Evolutionary conservation across 2,329 filamentous ascomycete genomes (phyloP).

Genomic region (Alternaria consortialis): DNA sequence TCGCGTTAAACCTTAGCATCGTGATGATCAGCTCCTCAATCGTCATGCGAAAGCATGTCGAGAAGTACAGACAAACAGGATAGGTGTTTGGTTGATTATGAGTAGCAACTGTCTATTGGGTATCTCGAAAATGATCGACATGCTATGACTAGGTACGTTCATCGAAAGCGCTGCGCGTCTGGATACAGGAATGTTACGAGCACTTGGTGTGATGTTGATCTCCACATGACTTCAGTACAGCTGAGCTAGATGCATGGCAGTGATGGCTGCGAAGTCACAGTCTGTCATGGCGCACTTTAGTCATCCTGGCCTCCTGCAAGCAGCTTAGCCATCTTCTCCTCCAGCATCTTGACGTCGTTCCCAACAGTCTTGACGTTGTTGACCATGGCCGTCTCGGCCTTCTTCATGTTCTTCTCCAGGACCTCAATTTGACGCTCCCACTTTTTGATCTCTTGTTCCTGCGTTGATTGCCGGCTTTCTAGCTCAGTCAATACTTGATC

Average conservation of each 20-base stretch:
- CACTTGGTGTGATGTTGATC: neutral
- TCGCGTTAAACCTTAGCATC: slow-evolving; percentile 8
- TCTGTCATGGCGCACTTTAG: neutral
- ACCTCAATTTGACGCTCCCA: slow-evolving; percentile 85
- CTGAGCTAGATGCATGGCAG: neutral
- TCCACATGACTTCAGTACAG: slow-evolving; percentile 1
- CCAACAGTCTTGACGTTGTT: slow-evolving; percentile 87
- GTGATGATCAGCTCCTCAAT: neutral
- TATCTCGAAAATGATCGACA: slow-evolving; percentile 18
- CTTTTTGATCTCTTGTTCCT: slow-evolving; percentile 81
- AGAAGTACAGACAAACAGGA: slow-evolving; percentile 1
- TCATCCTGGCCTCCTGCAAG: slow-evolving; percentile 18
- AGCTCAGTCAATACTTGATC: slow-evolving; percentile 78
- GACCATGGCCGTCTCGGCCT: slow-evolving; percentile 74
- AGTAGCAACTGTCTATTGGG: slow-evolving; percentile 16
- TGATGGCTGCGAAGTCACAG: neutral
- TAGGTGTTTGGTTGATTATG: slow-evolving; percentile 1
- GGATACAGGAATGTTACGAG: neutral
- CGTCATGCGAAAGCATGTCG: neutral
- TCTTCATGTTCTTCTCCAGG: slow-evolving; percentile 77
- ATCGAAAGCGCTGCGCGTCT: slow-evolving; percentile 5
- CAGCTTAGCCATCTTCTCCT: slow-evolving; percentile 71
- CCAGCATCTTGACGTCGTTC: slow-evolving; percentile 86
- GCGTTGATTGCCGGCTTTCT: slow-evolving; percentile 81
- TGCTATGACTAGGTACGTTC: slow-evolving; percentile 3